Evolutionary conservation across 169 alveolate genomes (phyloP).

Genomic region (Plasmodium ovale): DNA sequence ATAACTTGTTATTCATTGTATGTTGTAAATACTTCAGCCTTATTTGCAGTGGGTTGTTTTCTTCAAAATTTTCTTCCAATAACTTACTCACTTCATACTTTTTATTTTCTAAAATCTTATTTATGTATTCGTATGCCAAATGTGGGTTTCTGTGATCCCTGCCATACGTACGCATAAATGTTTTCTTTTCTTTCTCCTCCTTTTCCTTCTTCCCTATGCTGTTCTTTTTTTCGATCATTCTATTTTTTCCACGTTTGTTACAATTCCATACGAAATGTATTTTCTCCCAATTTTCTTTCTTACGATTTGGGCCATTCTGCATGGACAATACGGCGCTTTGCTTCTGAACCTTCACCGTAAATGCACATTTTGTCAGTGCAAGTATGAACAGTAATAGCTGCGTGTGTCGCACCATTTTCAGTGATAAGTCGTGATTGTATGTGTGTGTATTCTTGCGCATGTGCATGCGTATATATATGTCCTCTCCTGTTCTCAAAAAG

Average conservation of each 20-base stretch:
- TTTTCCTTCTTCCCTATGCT: neutral
- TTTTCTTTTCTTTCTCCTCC: neutral
- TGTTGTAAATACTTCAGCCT: constrained; percentile 82
- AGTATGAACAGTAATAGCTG: neutral
- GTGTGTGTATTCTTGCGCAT: neutral
- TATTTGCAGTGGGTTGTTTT: constrained; percentile 76
- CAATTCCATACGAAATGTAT: neutral
- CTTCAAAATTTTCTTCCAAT: constrained; percentile 63
- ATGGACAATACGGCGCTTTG: neutral
- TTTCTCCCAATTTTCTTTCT: neutral
- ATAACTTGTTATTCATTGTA: constrained; percentile 83
- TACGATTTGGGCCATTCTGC: neutral
- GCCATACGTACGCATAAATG: constrained; percentile 23
- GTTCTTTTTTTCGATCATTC: neutral
- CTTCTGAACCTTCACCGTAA: neutral
- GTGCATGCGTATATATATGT: neutral
- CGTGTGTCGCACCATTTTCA: neutral
- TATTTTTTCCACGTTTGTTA: neutral
- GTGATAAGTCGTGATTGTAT: neutral
- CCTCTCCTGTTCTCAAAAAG: neutral
- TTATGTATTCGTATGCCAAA: constrained; percentile 68
- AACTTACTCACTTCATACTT: constrained; percentile 73
- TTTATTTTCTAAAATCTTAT: constrained; percentile 72
- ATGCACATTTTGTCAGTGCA: neutral
- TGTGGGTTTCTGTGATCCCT: constrained; percentile 65